A percentile compares a stretch with the other conserved stretches of the same genome.
phyloP scores from a whole-genome alignment of 2,329 filamentous ascomycete species.

The Orbilia ellipsospora region DNA sequence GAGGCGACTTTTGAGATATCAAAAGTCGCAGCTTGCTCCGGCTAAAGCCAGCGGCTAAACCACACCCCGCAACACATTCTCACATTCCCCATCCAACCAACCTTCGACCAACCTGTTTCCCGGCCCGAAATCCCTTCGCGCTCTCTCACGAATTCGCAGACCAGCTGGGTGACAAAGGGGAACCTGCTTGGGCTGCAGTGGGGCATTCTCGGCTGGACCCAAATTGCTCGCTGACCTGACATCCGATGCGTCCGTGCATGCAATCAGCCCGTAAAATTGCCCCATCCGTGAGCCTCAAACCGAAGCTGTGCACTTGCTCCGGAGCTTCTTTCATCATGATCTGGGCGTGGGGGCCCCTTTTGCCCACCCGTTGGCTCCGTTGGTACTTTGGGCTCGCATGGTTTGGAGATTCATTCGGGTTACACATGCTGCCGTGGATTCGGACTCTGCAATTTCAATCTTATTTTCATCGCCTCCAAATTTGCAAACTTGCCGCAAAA shows the following conservation, averaged over 20 bases:
- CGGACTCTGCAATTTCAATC: background rate
- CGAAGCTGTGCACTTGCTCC: conserved; percentile 6
- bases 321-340: background rate
- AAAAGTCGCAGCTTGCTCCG: conserved; percentile 6
- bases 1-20: conserved; percentile 8
- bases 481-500: no score
- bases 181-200: background rate
- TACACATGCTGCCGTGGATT: background rate
- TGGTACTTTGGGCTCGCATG: background rate
- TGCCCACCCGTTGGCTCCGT: background rate
- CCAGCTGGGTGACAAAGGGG: background rate
- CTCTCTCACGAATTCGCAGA: background rate
- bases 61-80: conserved; percentile 13
- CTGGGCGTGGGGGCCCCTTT: conserved; percentile 25
- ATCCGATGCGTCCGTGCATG: conserved; percentile 29
- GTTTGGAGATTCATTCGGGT: background rate
- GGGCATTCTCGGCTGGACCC: conserved; percentile 23
- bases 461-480: background rate
- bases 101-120: conserved; percentile 6
- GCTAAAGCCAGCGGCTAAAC: conserved; percentile 31
- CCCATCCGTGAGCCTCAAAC: conserved; percentile 44
- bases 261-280: conserved; percentile 33
- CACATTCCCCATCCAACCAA: background rate
- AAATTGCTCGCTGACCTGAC: conserved; percentile 24
- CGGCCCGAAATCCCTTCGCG: conserved; percentile 50